Evolutionary conservation across 2,329 filamentous ascomycete genomes (phyloP), one percentile per base, ranked within the genome.

Genomic region (Trichoderma sp.): DNA sequence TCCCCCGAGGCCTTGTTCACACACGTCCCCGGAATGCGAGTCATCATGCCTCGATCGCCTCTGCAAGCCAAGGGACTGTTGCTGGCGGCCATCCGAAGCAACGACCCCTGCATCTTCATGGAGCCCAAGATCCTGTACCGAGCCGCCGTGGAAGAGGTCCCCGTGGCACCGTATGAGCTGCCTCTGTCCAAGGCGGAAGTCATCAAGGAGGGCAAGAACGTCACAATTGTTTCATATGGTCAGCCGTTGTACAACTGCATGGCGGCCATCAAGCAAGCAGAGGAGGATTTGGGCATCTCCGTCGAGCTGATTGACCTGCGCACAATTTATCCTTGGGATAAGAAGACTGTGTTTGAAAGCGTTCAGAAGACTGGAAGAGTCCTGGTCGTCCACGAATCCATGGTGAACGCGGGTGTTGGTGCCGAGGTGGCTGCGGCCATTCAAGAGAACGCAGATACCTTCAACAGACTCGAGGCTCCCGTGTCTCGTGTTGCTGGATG

Each of bases 101-200:
- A 94, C 73, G 95, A 98, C 80, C 95, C 95, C 0, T 93, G 95
- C 73, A 85, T 98, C 68, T 97, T 98, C 81, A 91, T 98, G 91
- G 95, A 98, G 80, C 95, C 95, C 58, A 98, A 98, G 83, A 93
- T 96, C 61, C 85, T 98, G 13, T 98, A 98, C 81, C 91, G 95
- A 23, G 94, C 95, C 0, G 93, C 95, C 0, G 93, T 97, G 32
- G 95, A 98, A 81, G 93, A 97, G 80, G 95, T 98, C 1, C 95
- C 95, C 0, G 88, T 90, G 1, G 91, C 90, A 26, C 84, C 92
- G 3, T 98, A 96, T 80, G 90, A 90, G n/a, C 86, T 98, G 15
- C 94, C 94, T 0, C 85, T 98, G 12, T 93, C 91, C 76, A 95
- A 93, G 80, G 95, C 95, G 0, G 94, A 98, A 79, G 82, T 97